phyloP scores from a whole-genome alignment of 2,329 filamentous ascomycete species.

The Dothideomycetes sp. region DNA sequence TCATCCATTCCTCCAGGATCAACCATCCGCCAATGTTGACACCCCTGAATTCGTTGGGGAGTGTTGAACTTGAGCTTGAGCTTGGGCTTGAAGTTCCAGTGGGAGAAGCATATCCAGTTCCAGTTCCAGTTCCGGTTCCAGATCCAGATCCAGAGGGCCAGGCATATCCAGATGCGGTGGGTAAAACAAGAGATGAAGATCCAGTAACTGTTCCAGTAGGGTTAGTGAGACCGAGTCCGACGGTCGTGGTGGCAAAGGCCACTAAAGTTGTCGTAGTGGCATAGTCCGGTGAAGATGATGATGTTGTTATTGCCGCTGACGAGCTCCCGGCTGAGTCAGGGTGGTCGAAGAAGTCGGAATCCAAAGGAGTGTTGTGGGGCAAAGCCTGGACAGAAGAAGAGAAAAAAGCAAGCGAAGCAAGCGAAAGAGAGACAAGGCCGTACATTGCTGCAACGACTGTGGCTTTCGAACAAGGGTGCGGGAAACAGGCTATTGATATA shows the following conservation, averaged over 20 bases:
- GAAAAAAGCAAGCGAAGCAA: constrained; percentile 7
- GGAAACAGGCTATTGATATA: constrained; percentile 4
- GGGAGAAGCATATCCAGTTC: constrained; percentile 6
- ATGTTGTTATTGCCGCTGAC: no score
- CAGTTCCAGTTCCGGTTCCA: constrained; percentile 8
- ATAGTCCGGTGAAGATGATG: constrained; percentile 3
- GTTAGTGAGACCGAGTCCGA: background rate
- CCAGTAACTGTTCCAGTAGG: background rate
- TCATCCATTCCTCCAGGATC: constrained; percentile 26
- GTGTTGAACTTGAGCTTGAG: constrained; percentile 2
- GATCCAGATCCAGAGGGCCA: constrained; percentile 10
- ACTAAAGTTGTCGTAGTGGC: constrained; percentile 2
- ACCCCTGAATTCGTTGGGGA: constrained; percentile 16
- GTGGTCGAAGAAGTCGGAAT: constrained; percentile 4
- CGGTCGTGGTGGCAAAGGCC: constrained; percentile 1
- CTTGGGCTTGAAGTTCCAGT: background rate
- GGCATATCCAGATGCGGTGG: constrained; percentile 9
- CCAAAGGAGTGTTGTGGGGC: constrained; percentile 6
- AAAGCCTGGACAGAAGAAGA: constrained; percentile 6
- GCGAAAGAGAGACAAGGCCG: constrained; percentile 6
- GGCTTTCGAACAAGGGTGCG: constrained; percentile 2
- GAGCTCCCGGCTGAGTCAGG: constrained; percentile 6
- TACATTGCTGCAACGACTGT: constrained; percentile 8
- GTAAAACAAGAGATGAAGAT: constrained; percentile 4
- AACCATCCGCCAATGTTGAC: constrained; percentile 28